These are phyloP conservation scores for Ophiorrhiza pumila DNA, from an alignment of 257 asterid species.

Conservation along the genomic window DNA sequence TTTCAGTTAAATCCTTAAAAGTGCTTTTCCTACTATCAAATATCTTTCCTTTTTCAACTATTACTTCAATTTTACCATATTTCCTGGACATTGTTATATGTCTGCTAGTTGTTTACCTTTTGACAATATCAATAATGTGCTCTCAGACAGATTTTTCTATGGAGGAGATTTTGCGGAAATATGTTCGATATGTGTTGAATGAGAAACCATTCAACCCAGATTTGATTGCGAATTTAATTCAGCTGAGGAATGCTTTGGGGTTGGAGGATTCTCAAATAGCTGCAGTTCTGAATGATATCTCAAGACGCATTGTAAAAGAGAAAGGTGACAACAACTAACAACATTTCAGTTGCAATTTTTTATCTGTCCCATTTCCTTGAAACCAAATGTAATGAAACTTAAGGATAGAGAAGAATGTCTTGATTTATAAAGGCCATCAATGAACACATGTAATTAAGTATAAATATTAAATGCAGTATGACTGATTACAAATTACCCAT, in stretches of 20 bases:
- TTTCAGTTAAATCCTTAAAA: not conserved
- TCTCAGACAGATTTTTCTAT: constrained; percentile 84
- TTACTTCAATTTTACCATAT: not conserved
- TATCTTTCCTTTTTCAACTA: not conserved
- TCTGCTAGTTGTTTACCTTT: constrained; percentile 18
- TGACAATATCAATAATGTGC: constrained; percentile 23
- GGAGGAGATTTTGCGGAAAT: constrained; percentile 83
- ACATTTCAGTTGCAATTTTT: not conserved
- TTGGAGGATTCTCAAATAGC: constrained; percentile 80
- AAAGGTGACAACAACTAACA: constrained; percentile 49
- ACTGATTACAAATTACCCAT: not conserved
- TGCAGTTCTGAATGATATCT: constrained; percentile 78
- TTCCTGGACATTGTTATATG: not conserved
- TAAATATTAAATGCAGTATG: not conserved
- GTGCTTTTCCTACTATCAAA: not conserved
- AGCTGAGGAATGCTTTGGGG: constrained; percentile 65
- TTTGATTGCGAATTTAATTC: constrained; percentile 68
- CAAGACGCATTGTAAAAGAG: constrained; percentile 79
- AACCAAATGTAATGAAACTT: not conserved
- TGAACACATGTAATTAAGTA: not conserved
- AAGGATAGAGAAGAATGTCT: not conserved
- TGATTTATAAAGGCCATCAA: not conserved
- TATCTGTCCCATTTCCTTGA: not conserved
- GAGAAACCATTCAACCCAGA: constrained; percentile 91
- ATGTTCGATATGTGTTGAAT: constrained; percentile 80